Conservation (phyloP, 2,329 filamentous ascomycete species). For the Epichloe aotearoae region DNA sequence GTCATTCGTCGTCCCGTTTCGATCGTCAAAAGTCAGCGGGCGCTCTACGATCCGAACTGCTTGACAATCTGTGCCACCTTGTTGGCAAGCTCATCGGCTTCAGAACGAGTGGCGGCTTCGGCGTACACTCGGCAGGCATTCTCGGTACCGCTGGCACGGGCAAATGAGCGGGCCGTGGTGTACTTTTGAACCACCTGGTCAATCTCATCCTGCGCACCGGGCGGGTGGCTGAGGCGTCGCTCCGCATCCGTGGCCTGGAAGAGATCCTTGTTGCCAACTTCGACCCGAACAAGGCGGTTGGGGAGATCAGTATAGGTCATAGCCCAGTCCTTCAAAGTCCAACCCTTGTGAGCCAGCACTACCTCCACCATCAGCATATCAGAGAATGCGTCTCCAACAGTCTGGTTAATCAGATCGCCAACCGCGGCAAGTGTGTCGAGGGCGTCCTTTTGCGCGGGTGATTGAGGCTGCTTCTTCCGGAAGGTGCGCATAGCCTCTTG, state of each 20-base stretch:
- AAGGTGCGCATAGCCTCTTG: slow-evolving; percentile 69
- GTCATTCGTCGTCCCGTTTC: background rate
- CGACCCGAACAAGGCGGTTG: slow-evolving; percentile 86
- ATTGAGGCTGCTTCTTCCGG: slow-evolving; percentile 67
- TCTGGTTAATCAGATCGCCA: slow-evolving; percentile 92
- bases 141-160: slow-evolving; percentile 85
- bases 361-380: slow-evolving; percentile 95
- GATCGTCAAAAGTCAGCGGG: background rate
- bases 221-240: slow-evolving; percentile 67
- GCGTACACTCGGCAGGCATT: slow-evolving; percentile 94
- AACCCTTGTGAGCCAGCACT: slow-evolving; percentile 88
- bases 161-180: slow-evolving; percentile 78
- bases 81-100: slow-evolving; percentile 80
- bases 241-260: slow-evolving; percentile 92
- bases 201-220: slow-evolving; percentile 71
- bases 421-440: slow-evolving; percentile 74
- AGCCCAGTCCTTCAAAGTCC: slow-evolving; percentile 84
- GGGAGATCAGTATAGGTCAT: slow-evolving; percentile 87
- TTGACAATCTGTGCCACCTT: slow-evolving; percentile 68
- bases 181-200: slow-evolving; percentile 83
- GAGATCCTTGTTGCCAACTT: slow-evolving; percentile 74
- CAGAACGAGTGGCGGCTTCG: slow-evolving; percentile 76
- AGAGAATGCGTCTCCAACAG: slow-evolving; percentile 88
- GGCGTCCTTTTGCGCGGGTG: slow-evolving; percentile 81
- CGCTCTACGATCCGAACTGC: slow-evolving; percentile 30